Conservation (phyloP, 352 stramenopile genomes). For the Phytophthora sojae region DNA sequence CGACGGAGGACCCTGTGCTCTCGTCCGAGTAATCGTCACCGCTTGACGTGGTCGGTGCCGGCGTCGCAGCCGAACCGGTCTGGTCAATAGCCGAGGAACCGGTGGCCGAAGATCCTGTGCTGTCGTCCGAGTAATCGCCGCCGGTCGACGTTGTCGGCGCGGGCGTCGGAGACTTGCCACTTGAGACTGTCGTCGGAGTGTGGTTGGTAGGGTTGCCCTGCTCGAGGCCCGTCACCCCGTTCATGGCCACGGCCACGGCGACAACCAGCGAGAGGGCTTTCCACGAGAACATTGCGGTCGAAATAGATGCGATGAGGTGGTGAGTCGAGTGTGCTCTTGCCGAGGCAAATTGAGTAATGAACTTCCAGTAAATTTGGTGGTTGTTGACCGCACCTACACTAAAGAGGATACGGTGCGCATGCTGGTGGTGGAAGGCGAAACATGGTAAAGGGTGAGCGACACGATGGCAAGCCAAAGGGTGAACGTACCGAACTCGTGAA, state of each 20-base stretch:
- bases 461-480: background rate
- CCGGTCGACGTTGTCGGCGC: background rate
- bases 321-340: constrained; percentile 1
- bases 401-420: constrained; percentile 1
- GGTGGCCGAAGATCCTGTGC: constrained; percentile 12
- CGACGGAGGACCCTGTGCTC: constrained; percentile 17
- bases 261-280: constrained; percentile 26
- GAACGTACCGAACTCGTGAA: constrained; percentile 1
- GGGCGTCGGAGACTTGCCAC: background rate
- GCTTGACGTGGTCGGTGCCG: constrained; percentile 3
- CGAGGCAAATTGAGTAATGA: constrained; percentile 32
- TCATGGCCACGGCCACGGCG: constrained; percentile 16
- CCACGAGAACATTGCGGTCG: constrained; percentile 19
- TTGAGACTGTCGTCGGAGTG: too few species aligned
- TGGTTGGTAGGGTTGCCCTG: constrained; percentile 16
- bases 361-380: background rate
- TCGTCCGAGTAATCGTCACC: too few species aligned
- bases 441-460: constrained; percentile 17
- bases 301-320: background rate
- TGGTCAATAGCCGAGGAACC: constrained; percentile 23
- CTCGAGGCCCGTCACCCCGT: constrained; percentile 15
- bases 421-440: background rate
- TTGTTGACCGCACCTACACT: background rate
- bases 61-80: constrained; percentile 8
- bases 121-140: constrained; percentile 14